Evolutionary conservation across 2,329 filamentous ascomycete genomes (phyloP).

Genomic region (Xylaria arbuscula): DNA sequence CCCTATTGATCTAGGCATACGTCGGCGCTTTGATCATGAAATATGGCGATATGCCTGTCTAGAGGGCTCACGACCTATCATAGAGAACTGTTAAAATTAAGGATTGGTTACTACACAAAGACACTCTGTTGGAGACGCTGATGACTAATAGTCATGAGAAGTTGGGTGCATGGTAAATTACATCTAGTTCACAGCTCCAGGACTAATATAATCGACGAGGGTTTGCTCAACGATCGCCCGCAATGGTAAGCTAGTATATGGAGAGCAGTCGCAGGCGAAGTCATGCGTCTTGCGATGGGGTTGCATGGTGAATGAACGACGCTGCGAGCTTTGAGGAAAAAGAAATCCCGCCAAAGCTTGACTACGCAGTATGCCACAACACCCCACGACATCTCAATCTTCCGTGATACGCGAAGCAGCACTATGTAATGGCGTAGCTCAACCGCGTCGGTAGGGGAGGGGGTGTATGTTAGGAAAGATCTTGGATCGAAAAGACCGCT

Average conservation of each 20-base stretch:
- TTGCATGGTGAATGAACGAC: conserved; percentile 19
- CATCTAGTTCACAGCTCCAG: not conserved
- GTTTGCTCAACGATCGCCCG: not conserved
- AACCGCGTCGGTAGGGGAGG: conserved; percentile 2
- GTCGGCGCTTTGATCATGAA: not conserved
- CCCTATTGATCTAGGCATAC: not conserved
- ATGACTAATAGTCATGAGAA: not conserved
- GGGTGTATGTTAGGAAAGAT: conserved; percentile 5
- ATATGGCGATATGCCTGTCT: not conserved
- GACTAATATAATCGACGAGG: not conserved
- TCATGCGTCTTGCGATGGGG: conserved; percentile 3
- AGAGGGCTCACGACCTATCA: not conserved
- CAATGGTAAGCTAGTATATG: conserved; percentile 5
- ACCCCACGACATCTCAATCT: not conserved
- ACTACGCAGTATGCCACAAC: not conserved
- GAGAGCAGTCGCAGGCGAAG: conserved; percentile 4
- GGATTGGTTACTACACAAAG: not conserved
- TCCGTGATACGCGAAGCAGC: conserved; percentile 3
- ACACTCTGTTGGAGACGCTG: not conserved
- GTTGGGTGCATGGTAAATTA: not conserved
- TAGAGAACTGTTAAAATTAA: not conserved
- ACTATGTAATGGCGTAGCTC: not conserved
- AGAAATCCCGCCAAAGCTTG: conserved; percentile 14
- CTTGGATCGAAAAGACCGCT: conserved; percentile 12
- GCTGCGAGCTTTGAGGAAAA: conserved; percentile 9